Evolutionary conservation across 805 yeast genomes (phyloP), one percentile per base, ranked within the genome.

Genomic region (Starmerella vitae): DNA sequence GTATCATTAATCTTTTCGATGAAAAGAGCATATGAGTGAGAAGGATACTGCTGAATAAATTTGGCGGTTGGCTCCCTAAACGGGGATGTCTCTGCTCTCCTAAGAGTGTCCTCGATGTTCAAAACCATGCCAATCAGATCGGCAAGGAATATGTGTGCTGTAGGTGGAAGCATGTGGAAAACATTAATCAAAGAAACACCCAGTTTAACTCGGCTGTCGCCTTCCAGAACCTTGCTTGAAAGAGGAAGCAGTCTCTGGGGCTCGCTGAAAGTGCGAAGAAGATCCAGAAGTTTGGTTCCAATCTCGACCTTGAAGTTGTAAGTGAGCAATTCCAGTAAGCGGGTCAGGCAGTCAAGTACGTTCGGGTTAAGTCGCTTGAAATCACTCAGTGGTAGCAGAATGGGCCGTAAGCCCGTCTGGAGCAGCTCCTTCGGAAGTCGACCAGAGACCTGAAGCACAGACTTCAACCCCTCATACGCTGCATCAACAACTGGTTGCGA

Each of bases 251-350:
- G 59, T 1, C 81, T 72, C 21, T 72, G 71, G 3, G 91, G 83
- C 51, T 82, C 86, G 0, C 96, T 93, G 94, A 95, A 86, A 0
- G 96, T 94, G 71, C 78, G 79, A 47, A 91, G 65, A 59, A 91
- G 98, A 54, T 91, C 97, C 24, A 93, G 67, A 37, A 91, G 62
- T 52, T 91, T 91, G 36, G 85, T 71, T 24, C 99, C 99, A 48
- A 91, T 88, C 57, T 91, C 99, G 15, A 93, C 96, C 56, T 93
- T 80, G 67, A 91, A 91, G 53, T 91, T 88, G 3, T 93, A 83
- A 26, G 88, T 85, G 48, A 91, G 64, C 18, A 93, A 64, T 53
- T 88, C 95, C 30, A 91, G 65, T 24, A 91, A 65, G 32, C 93
- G 66, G 0, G 96, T 93, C 18, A 91, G 65, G 0, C 97, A 95